Conservation (phyloP, 139 green algal species). For the Tetradesmus lagerheimii region DNA sequence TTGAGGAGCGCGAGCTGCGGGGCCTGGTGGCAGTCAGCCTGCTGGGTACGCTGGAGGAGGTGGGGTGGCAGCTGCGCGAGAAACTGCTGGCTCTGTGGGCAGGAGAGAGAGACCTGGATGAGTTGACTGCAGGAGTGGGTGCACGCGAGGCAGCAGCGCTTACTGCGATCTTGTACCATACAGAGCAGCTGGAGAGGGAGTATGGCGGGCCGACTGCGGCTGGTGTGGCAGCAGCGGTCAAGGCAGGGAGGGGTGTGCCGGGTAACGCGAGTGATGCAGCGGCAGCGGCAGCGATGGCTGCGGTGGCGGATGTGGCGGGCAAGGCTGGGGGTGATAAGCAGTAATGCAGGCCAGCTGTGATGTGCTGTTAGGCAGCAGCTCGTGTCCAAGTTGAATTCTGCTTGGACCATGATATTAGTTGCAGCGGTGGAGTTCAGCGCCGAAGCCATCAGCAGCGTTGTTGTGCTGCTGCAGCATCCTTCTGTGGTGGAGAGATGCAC, state of each 20-base stretch:
- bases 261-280: not conserved
- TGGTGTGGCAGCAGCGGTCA: slow-evolving; percentile 24
- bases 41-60: slow-evolving; percentile 50
- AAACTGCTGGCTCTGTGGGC: slow-evolving; percentile 26
- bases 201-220: not conserved
- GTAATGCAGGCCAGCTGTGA: not conserved
- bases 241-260: slow-evolving; percentile 11
- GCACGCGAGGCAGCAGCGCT: slow-evolving; percentile 22
- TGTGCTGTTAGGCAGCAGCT: too few relatives aligned
- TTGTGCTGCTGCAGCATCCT: too few relatives aligned
- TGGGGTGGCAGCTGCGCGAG: slow-evolving; percentile 37
- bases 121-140: slow-evolving; percentile 4
- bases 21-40: slow-evolving; percentile 41
- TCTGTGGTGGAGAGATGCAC: too few relatives aligned
- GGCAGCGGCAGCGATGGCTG: not conserved
- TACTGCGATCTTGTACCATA: slow-evolving; percentile 41
- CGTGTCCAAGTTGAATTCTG: too few relatives aligned
- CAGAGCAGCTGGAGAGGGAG: slow-evolving; percentile 40
- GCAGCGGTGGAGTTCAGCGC: too few relatives aligned
- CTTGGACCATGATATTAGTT: too few relatives aligned
- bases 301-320: not conserved
- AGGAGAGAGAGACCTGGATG: slow-evolving; percentile 38
- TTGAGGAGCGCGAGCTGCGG: slow-evolving; percentile 48
- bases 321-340: slow-evolving; percentile 3
- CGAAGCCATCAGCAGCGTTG: too few relatives aligned